Evolutionary conservation across 306 rosid species (phyloP).

Genomic region (Phaseolus lunatus): DNA sequence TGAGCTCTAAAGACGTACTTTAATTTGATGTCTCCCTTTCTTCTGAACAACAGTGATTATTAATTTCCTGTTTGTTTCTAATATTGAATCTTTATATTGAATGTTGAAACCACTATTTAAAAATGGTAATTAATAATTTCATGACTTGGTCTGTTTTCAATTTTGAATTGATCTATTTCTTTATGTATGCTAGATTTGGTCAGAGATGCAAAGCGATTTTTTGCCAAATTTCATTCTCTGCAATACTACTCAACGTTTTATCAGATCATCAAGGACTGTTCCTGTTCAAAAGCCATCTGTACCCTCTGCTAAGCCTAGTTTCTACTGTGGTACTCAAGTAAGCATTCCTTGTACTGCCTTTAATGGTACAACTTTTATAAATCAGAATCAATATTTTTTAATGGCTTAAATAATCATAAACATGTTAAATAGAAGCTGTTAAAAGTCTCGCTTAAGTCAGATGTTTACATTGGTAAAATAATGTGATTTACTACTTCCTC

Average conservation of each 20-base stretch:
- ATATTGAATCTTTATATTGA: slow-evolving; percentile 25
- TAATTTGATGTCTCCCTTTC: slow-evolving; percentile 32
- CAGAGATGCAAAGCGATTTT: slow-evolving; percentile 97
- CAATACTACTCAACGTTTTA: slow-evolving; percentile 94
- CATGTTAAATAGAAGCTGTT: slow-evolving; percentile 14
- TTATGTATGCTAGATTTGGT: slow-evolving; percentile 79
- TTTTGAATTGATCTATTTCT: slow-evolving; percentile 45
- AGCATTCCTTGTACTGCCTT: slow-evolving; percentile 42
- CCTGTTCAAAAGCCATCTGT: slow-evolving; percentile 97
- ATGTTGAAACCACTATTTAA: slow-evolving; percentile 34
- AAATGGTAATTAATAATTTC: slow-evolving; percentile 36
- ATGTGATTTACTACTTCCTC: slow-evolving; percentile 20
- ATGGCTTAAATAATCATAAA: slow-evolving; percentile 19
- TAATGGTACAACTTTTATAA: slow-evolving; percentile 20
- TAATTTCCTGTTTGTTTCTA: slow-evolving; percentile 19
- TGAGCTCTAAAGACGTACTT: slow-evolving; percentile 36
- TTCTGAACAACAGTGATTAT: neutral
- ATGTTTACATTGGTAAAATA: slow-evolving; percentile 13
- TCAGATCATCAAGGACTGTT: slow-evolving; percentile 78
- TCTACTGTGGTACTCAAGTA: slow-evolving; percentile 94
- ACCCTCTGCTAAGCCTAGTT: slow-evolving; percentile 92
- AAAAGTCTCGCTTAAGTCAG: slow-evolving; percentile 20
- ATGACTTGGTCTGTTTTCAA: slow-evolving; percentile 31
- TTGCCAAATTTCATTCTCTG: slow-evolving; percentile 92
- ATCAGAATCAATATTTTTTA: slow-evolving; percentile 33